Evolutionary conservation across 2,329 filamentous ascomycete genomes (phyloP), one percentile per base, ranked within the genome.

Genomic region (Hortaea werneckii): DNA sequence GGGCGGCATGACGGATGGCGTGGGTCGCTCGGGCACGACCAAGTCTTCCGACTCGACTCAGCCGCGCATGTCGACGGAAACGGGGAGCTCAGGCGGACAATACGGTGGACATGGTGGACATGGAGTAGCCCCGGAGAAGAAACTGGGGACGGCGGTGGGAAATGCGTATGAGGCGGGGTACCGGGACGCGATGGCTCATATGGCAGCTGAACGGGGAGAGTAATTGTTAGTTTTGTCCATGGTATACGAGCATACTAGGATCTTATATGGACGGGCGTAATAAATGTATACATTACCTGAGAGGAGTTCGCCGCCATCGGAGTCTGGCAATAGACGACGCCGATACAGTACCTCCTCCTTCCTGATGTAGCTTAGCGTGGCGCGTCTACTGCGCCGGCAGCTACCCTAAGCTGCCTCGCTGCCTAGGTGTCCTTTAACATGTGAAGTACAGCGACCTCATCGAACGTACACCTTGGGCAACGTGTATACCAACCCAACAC

Each of bases 81-180:
- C 32, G 2, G 32, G 32, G 9, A 35, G 9, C 4, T 9, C 9
- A 2, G 32, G 32, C n/a, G 9, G n/a, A n/a, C n/a, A n/a, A n/a
- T n/a, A n/a, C n/a, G n/a, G n/a, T n/a, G n/a, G 9, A 9, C 9
- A 9, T 2, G 32, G 32, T 35, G 32, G 32, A 10, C 9, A 9
- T 9, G 9, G 9, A 3, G 2, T 9, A 3, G 3, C n/a, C 2
- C 32, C 32, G 32, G 32, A 35, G 32, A 35, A 35, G 32, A 35
- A 35, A 4, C n/a, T 35, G 32, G 32, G 32, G 9, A 12, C n/a
- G 32, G 32, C 9, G 32, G 12, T 50, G n/a, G 48, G 45, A 3
- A 42, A 42, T 34, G 48, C 48, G 3, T 50, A 50, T 30, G 48
- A 50, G 45, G 45, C 48, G 29, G 48, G 48, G 3, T 50, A 50